Conservation (phyloP, 306 rosid genomes). For the Casuarina equisetifolia region DNA sequence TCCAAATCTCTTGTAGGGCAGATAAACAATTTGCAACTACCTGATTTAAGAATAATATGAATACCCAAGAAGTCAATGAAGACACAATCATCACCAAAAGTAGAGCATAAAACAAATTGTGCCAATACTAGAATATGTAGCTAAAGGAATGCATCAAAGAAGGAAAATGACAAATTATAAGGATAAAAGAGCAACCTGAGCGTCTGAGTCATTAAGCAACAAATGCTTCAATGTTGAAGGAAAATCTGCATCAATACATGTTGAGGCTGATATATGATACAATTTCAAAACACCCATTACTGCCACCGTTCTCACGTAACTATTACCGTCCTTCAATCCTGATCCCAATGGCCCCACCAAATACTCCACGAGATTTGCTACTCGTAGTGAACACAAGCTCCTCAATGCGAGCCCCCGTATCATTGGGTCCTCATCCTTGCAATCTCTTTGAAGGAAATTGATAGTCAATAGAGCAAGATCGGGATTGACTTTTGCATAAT, state of each 20-base stretch:
- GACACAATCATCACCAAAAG: neutral
- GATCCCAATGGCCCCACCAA: conserved; percentile 93
- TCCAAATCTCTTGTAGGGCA: conserved; percentile 96
- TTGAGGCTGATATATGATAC: conserved; percentile 90
- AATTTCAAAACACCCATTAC: conserved; percentile 87
- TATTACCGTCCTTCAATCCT: conserved; percentile 85
- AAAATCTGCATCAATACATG: conserved; percentile 94
- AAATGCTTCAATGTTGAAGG: conserved; percentile 73
- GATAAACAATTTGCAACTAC: conserved; percentile 96
- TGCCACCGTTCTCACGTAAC: conserved; percentile 92
- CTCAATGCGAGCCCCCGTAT: conserved; percentile 95
- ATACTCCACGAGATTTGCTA: conserved; percentile 90
- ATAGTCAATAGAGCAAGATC: conserved; percentile 95
- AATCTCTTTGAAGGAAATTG: conserved; percentile 97
- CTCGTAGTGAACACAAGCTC: conserved; percentile 91
- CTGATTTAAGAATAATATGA: conserved; percentile 42
- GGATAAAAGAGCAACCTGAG: conserved; percentile 60
- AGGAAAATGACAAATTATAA: neutral
- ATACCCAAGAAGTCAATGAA: conserved; percentile 1
- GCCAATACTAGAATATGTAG: neutral
- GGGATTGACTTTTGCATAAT: conserved; percentile 92
- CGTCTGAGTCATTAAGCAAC: conserved; percentile 85
- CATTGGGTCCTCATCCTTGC: conserved; percentile 97
- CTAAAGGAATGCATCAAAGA: conserved; percentile 8
- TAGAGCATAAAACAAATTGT: conserved; percentile 5